Evolutionary conservation across 169 alveolate genomes (phyloP), one percentile per base, ranked within the genome.

Genomic region (Babesia gibsoni): DNA sequence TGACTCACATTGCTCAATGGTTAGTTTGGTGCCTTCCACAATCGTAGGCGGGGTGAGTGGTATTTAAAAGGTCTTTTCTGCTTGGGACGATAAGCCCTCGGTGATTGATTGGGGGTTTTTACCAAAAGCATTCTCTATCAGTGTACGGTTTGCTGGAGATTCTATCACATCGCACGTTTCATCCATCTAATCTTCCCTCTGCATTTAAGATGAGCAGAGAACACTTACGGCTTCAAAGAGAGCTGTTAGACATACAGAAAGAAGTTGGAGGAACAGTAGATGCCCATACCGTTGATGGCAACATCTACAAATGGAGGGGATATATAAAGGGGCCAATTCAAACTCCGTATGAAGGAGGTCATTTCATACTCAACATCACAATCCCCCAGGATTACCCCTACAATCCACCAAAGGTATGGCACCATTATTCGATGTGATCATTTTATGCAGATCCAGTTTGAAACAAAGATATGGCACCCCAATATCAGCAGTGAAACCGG

Each of bases 391-490:
- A 95, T 54, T 96, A 96, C 78, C 99, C 99, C 22, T 96, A 95
- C 54, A 88, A 78, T 49, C 93, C 93, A 0, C 93, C 92, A 25
- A 80, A 66, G 82, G 92, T 86, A 50, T 27, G 82, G 20, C 43
- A 25, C 8, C 32, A 8, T 49, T 30, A 12, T 5, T 12, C 29
- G 20, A 9, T 1, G 27, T 10, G 37, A 33, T 33, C 14, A 39
- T 35, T n/a, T 32, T 7, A n/a, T 77, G 52, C 52, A 90, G 95
- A 96, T 96, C 82, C 94, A 92, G 87, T 96, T 95, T 52, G 93
- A 83, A 43, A 96, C 99, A 30, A 94, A 94, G 84, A 94, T 95
- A 29, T 96, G 99, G 99, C 99, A 96, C 80, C 99, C 99, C 7
- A 96, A 96, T 63, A 92, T 96, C 52, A 91, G 96, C 61, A 90